Conservation (phyloP, 2,329 filamentous ascomycete species). For the Aspergillus aculeatinus region DNA sequence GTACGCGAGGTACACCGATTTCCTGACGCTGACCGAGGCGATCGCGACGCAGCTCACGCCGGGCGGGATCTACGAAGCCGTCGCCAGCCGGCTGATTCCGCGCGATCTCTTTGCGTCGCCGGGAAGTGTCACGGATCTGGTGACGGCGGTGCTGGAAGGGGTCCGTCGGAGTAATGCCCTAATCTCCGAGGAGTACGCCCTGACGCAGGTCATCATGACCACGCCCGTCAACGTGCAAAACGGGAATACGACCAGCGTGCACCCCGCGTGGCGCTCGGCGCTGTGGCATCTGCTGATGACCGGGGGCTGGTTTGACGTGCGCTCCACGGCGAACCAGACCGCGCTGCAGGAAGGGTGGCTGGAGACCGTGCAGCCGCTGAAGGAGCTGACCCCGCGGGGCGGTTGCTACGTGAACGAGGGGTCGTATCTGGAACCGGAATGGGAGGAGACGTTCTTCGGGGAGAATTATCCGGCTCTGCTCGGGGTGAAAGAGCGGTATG, state of each 20-base stretch:
- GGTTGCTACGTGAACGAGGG: not conserved
- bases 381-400: not conserved
- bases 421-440: not conserved
- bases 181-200: not conserved
- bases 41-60: not conserved
- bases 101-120: not conserved
- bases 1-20: not conserved
- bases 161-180: not conserved
- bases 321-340: not conserved
- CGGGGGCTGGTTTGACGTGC: not conserved
- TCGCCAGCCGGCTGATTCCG: not conserved
- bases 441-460: not conserved
- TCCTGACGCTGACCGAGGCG: not conserved
- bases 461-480: not conserved
- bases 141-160: not conserved
- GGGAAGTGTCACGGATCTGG: not conserved
- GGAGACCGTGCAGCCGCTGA: not conserved
- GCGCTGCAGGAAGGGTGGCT: not conserved
- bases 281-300: conserved; percentile 2
- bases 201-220: not conserved
- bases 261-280: not conserved
- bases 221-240: not conserved
- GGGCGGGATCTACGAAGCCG: not conserved
- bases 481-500: not conserved
- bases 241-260: not conserved